Evolutionary conservation across 257 asterid genomes (phyloP).

Genomic region (Cynanchum wilfordii): DNA sequence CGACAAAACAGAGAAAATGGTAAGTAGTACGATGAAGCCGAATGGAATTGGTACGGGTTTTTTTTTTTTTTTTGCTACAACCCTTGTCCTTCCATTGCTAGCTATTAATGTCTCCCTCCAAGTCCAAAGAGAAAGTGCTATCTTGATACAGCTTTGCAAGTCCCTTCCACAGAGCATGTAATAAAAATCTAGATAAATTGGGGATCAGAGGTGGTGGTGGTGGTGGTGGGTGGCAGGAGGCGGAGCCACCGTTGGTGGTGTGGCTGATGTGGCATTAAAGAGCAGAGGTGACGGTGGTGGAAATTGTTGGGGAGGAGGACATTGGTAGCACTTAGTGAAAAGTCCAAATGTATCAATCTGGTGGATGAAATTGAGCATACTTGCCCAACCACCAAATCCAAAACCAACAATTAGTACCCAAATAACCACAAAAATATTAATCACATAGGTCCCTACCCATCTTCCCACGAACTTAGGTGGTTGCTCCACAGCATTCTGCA

Average conservation of each 20-base stretch:
- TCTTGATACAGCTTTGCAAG: neutral
- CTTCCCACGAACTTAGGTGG: slow-evolving; percentile 74
- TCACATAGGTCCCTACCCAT: slow-evolving; percentile 73
- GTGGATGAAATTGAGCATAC: slow-evolving; percentile 70
- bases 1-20: neutral
- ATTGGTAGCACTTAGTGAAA: slow-evolving; percentile 91
- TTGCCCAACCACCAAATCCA: slow-evolving; percentile 98
- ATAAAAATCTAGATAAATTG: neutral
- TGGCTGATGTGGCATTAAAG: slow-evolving; percentile 32
- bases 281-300: slow-evolving; percentile 24
- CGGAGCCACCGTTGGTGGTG: slow-evolving; percentile 37
- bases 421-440: slow-evolving; percentile 69
- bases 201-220: slow-evolving; percentile 13
- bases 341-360: slow-evolving; percentile 93
- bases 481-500: slow-evolving; percentile 92
- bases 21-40: neutral
- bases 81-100: neutral
- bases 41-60: neutral
- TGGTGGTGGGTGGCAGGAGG: slow-evolving; percentile 30
- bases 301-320: slow-evolving; percentile 51
- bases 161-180: neutral
- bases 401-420: slow-evolving; percentile 90
- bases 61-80: neutral
- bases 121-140: too few relatives aligned
- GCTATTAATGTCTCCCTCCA: neutral